Conservation (phyloP, 805 yeast species). For the Kodamaea sagamina region DNA sequence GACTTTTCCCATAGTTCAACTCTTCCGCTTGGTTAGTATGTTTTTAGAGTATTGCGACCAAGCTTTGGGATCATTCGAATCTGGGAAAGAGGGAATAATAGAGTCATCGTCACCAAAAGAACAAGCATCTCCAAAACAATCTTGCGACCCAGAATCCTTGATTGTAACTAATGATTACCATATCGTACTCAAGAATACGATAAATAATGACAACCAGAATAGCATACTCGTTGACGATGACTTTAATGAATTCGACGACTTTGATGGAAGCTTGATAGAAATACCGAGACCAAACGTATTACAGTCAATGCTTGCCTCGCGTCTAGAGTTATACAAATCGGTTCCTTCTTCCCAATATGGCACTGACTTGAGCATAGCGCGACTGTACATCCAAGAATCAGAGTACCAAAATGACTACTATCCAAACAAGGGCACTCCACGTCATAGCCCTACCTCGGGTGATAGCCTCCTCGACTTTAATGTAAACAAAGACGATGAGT, state of each 20-base stretch:
- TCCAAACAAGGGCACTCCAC: not conserved
- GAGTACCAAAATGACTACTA: slow-evolving; percentile 35
- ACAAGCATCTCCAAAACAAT: not conserved
- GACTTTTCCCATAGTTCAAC: slow-evolving; percentile 2
- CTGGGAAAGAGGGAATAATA: not conserved
- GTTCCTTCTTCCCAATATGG: slow-evolving; percentile 33
- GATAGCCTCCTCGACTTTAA: slow-evolving; percentile 8
- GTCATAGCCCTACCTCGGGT: not conserved
- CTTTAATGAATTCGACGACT: not conserved
- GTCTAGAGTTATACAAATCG: slow-evolving; percentile 1
- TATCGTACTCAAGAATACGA: slow-evolving; percentile 5
- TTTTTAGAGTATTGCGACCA: not conserved
- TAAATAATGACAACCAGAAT: slow-evolving; percentile 9
- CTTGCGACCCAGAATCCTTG: not conserved
- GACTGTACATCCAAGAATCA: slow-evolving; percentile 16
- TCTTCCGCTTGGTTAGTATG: not conserved
- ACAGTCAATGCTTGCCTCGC: not conserved
- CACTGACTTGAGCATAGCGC: slow-evolving; percentile 28
- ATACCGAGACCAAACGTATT: slow-evolving; percentile 7
- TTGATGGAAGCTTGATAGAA: slow-evolving; percentile 5
- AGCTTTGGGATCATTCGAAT: not conserved
- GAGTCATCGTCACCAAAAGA: not conserved
- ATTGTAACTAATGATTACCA: slow-evolving; percentile 14
- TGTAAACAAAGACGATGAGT: slow-evolving; percentile 25
- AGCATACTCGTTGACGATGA: slow-evolving; percentile 16